phyloP scores from a whole-genome alignment of 257 asterid genomes.

The Primulina eburnea region DNA sequence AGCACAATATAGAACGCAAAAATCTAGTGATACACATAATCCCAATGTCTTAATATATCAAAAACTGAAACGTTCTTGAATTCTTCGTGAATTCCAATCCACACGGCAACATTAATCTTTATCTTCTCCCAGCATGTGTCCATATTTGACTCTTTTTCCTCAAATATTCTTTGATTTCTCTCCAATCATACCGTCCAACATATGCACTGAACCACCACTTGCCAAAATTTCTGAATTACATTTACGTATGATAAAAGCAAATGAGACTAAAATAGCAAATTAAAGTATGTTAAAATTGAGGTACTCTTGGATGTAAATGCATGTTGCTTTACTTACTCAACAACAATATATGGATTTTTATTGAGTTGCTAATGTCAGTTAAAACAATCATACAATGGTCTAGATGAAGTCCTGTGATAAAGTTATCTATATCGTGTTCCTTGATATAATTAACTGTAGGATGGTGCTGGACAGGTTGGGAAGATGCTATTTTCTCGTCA shows the following conservation, averaged over 20 bases:
- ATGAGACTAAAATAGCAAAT: background rate
- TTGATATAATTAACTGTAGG: conserved; percentile 43
- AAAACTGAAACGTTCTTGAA: no score
- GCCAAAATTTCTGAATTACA: conserved; percentile 7
- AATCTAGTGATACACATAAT: no score
- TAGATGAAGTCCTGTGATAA: background rate
- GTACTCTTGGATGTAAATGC: conserved; percentile 17
- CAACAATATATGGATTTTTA: background rate
- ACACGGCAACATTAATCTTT: no score
- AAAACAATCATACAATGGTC: background rate
- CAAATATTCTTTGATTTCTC: no score
- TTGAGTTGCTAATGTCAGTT: background rate
- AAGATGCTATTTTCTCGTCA: conserved; percentile 95
- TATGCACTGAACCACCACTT: no score
- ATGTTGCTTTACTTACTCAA: background rate
- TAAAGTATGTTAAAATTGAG: conserved; percentile 11
- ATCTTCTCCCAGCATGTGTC: no score
- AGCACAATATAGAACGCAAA: no score
- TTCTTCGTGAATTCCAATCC: no score
- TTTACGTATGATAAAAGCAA: conserved; percentile 5
- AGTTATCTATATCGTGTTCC: background rate
- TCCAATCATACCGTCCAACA: no score
- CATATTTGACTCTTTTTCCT: no score
- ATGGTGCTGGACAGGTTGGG: conserved; percentile 98
- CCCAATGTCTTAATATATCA: no score